Conservation (phyloP, 495 filamentous ascomycete species). For the Chaetomium tenue region DNA sequence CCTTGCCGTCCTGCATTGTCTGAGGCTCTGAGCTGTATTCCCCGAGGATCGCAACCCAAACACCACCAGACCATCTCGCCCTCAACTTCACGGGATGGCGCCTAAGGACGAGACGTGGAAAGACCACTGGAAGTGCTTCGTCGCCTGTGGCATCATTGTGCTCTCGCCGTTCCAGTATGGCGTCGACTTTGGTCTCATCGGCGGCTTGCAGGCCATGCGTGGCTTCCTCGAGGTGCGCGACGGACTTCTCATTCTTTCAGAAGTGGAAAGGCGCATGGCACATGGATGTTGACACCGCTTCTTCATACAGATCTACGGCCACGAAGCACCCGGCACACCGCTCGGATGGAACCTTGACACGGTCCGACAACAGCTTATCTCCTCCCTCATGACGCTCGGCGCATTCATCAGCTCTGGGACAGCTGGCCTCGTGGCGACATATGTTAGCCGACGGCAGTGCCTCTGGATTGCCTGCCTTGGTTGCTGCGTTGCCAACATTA, state of each 20-base stretch:
- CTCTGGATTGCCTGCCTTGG: constrained; percentile 52
- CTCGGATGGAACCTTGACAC: constrained; percentile 57
- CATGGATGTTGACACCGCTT: constrained; percentile 12
- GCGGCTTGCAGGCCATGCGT: constrained; percentile 60
- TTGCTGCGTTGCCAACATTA: constrained; percentile 50
- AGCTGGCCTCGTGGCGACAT: constrained; percentile 51
- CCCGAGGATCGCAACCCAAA: background rate
- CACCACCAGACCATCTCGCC: background rate
- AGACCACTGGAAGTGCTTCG: constrained; percentile 43
- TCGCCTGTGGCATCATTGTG: constrained; percentile 49
- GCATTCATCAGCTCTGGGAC: constrained; percentile 57
- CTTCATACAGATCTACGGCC: constrained; percentile 40
- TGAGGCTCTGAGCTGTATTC: background rate
- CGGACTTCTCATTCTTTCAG: background rate
- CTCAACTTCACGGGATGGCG: constrained; percentile 8
- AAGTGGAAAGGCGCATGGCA: background rate
- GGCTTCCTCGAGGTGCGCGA: constrained; percentile 54
- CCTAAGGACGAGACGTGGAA: constrained; percentile 29
- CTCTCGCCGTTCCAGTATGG: constrained; percentile 63
- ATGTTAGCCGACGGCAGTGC: constrained; percentile 47
- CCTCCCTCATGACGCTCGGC: constrained; percentile 60
- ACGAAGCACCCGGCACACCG: constrained; percentile 41
- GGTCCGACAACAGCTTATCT: constrained; percentile 55
- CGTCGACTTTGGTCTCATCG: constrained; percentile 60
- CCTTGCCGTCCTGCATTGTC: background rate